Conservation (phyloP, 768 basidiomycete genomes). For the Brasilioporus rufonigricans region DNA sequence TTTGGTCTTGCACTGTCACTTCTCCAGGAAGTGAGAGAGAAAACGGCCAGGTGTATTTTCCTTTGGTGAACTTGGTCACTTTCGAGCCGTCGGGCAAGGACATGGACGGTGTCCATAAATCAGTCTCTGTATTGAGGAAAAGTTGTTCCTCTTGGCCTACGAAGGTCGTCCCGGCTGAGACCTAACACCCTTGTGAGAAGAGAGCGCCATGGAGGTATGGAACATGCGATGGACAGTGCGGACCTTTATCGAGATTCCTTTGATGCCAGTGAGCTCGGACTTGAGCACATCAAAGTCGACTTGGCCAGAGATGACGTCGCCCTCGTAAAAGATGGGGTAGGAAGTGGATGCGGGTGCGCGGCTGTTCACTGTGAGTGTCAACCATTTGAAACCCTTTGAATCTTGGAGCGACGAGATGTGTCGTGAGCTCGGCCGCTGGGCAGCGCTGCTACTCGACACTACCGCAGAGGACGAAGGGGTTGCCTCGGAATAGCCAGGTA, state of each 20-base stretch:
- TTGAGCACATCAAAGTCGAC: conserved; percentile 52
- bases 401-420: conserved; percentile 44
- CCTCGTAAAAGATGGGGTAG: conserved; percentile 46
- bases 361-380: conserved; percentile 44
- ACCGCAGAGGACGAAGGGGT: too few species aligned
- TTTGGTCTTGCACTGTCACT: conserved; percentile 38
- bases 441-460: too few species aligned
- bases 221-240: conserved; percentile 19
- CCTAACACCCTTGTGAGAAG: conserved; percentile 17
- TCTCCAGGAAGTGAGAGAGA: conserved; percentile 46
- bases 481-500: too few species aligned
- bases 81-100: conserved; percentile 13
- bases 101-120: conserved; percentile 39
- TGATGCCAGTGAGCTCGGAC: conserved; percentile 46
- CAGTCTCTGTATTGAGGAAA: conserved; percentile 44
- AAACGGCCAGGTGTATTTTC: too few species aligned
- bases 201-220: not conserved
- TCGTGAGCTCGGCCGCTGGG: conserved; percentile 17
- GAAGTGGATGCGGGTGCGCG: conserved; percentile 37
- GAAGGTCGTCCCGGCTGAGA: conserved; percentile 46
- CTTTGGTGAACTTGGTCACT: conserved; percentile 36
- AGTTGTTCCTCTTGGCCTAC: conserved; percentile 54
- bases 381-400: conserved; percentile 52
- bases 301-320: conserved; percentile 47
- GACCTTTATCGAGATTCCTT: conserved; percentile 47